phyloP scores from a whole-genome alignment of 2,329 filamentous ascomycete species.

The Penicillium sp. region DNA sequence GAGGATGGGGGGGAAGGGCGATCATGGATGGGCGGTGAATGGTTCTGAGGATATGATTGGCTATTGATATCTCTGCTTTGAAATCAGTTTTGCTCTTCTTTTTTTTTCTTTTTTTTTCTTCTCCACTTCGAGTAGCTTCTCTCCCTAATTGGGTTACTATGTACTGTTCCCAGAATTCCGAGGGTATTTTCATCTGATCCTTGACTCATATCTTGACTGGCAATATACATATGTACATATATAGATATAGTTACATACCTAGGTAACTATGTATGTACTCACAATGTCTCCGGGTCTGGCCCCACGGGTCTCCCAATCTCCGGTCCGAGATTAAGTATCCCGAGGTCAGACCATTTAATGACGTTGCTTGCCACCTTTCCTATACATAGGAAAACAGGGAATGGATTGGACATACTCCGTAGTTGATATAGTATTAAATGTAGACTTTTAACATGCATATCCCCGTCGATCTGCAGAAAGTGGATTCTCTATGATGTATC shows the following conservation, averaged over 20 bases:
- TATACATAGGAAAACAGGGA: background rate
- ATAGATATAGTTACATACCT: too few species aligned
- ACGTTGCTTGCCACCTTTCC: background rate
- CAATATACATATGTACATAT: background rate
- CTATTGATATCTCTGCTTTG: background rate
- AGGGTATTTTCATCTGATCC: background rate
- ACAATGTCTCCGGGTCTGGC: background rate
- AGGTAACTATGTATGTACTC: too few species aligned
- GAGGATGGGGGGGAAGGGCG: slow-evolving; percentile 8
- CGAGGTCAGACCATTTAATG: slow-evolving; percentile 1
- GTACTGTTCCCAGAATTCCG: background rate
- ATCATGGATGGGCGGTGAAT: slow-evolving; percentile 11
- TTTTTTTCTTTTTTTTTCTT: background rate
- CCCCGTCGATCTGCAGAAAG: slow-evolving; percentile 1
- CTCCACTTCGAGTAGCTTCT: slow-evolving; percentile 1
- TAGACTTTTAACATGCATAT: slow-evolving; percentile 1
- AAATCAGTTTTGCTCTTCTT: background rate
- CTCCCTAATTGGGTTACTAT: background rate
- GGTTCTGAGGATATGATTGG: slow-evolving; percentile 11
- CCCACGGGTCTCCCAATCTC: background rate
- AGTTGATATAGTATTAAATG: too few species aligned
- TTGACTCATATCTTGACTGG: background rate
- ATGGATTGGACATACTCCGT: background rate
- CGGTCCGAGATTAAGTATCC: background rate
- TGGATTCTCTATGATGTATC: background rate